phyloP scores from a whole-genome alignment of 345 rosid species.

The Aquilaria sinensis region DNA sequence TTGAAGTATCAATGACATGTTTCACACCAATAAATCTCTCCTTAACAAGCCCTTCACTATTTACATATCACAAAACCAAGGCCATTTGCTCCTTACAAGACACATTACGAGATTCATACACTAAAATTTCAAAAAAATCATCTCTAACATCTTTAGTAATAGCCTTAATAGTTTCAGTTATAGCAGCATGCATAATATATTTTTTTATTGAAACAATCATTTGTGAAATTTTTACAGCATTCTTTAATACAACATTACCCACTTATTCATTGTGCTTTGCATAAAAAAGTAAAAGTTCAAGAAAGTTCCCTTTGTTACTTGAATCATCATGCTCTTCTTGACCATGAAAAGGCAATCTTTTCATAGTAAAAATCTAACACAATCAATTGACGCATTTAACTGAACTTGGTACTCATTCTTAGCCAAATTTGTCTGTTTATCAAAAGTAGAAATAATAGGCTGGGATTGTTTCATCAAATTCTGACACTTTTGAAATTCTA shows the following conservation, averaged over 20 bases:
- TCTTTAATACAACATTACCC: not conserved
- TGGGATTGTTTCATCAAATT: slow-evolving; percentile 2
- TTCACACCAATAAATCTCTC: slow-evolving; percentile 5
- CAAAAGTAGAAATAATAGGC: not conserved
- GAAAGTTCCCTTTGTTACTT: slow-evolving; percentile 7
- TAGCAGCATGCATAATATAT: no score
- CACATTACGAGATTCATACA: slow-evolving; percentile 8
- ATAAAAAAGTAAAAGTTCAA: slow-evolving; percentile 3
- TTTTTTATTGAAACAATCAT: not conserved
- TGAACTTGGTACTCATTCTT: not conserved
- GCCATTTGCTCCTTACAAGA: slow-evolving; percentile 9
- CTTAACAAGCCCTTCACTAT: not conserved
- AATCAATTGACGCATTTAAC: not conserved
- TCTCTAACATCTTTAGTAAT: no score
- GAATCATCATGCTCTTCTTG: slow-evolving; percentile 10
- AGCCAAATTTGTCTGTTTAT: not conserved
- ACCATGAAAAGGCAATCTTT: slow-evolving; percentile 9
- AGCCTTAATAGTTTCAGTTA: no score
- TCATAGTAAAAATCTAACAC: not conserved
- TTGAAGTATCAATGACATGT: not conserved
- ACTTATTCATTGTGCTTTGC: not conserved
- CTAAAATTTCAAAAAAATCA: not conserved
- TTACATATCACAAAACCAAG: not conserved
- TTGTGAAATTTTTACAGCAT: not conserved
- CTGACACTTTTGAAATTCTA: not conserved